Conservation (phyloP, 768 basidiomycete species). For the Termitomyces sp. region DNA sequence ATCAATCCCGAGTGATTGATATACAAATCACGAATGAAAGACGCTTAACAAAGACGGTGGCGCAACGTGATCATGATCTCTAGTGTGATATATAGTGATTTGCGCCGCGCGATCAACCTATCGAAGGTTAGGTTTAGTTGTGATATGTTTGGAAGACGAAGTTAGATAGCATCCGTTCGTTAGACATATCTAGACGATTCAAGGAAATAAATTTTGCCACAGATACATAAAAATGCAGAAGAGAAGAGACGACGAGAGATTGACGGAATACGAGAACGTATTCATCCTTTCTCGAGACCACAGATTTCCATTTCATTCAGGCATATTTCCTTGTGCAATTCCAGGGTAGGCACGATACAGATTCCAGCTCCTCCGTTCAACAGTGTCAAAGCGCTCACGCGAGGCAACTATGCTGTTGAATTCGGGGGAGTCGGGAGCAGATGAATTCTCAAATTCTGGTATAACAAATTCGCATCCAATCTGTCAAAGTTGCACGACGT, state of each 20-base stretch:
- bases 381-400: conserved; percentile 17
- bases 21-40: not conserved
- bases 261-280: not conserved
- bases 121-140: not conserved
- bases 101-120: not conserved
- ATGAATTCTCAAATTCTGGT: conserved; percentile 19
- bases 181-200: not conserved
- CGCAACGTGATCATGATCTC: not conserved
- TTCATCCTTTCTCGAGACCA: not conserved
- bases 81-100: not conserved
- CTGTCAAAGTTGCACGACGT: not conserved
- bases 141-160: not conserved
- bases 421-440: conserved; percentile 13
- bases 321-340: conserved; percentile 38
- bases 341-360: conserved; percentile 47
- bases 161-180: not conserved
- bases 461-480: not conserved
- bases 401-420: conserved; percentile 14
- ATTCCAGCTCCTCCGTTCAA: conserved; percentile 35
- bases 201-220: not conserved
- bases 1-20: not conserved
- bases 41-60: not conserved
- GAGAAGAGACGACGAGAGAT: not conserved
- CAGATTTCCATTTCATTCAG: not conserved
- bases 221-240: not conserved